phyloP scores from a whole-genome alignment of 73 alveolate genomes.

The Strombidium stylifer region DNA sequence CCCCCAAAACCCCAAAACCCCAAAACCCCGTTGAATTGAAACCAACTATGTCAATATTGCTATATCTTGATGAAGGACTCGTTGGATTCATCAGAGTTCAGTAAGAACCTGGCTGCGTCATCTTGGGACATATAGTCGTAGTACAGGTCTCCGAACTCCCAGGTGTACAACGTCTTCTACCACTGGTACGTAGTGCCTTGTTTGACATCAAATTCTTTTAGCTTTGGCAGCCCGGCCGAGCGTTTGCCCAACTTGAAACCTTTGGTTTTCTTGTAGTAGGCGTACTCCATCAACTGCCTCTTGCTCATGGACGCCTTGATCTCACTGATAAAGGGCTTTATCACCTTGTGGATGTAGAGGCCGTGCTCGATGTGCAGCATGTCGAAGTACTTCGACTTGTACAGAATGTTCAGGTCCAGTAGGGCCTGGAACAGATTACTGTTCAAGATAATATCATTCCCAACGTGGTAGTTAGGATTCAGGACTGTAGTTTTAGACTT shows the following conservation, averaged over 20 bases:
- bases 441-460: not conserved
- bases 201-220: not conserved
- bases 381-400: conserved; percentile 22
- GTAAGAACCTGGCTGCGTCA: too few relatives aligned
- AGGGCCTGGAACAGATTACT: conserved; percentile 12
- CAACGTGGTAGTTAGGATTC: not conserved
- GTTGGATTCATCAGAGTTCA: too few relatives aligned
- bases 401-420: conserved; percentile 8
- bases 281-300: not conserved
- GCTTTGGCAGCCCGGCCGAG: not conserved
- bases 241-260: conserved; percentile 15
- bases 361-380: not conserved
- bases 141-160: not conserved
- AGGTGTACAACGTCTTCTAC: not conserved
- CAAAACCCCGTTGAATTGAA: too few relatives aligned
- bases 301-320: not conserved
- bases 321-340: not conserved
- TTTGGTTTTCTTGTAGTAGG: not conserved
- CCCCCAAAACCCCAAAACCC: too few relatives aligned
- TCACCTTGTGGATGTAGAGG: not conserved
- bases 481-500: not conserved
- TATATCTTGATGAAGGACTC: too few relatives aligned
- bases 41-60: too few relatives aligned
- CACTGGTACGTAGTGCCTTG: not conserved
- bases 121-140: not conserved